Base-by-base conservation (phyloP, 495 filamentous ascomycete genomes). In the Lepidopterella palustris region DNA sequence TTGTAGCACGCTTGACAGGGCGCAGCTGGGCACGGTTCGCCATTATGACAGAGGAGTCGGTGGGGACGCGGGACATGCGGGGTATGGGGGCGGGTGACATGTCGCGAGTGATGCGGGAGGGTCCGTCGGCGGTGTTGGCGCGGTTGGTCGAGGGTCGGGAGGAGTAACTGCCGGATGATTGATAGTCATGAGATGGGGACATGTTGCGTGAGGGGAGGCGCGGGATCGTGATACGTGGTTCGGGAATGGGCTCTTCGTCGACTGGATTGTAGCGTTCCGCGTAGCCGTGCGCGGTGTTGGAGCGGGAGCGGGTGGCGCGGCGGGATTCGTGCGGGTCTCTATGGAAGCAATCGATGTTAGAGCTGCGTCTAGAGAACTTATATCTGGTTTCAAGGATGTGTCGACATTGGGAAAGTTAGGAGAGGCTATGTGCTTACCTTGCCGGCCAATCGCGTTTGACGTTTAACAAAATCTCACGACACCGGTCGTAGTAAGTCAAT, bases 401-500 rank as follows among this genome's bases (percentile, higher is more conserved):
- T n/a, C n/a, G n/a, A n/a, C n/a, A 21, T 35, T 53, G 35, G 8
- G n/a, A n/a, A n/a, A n/a, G n/a, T n/a, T n/a, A n/a, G 18, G 42
- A 11, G 23, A 35, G n/a, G 40, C 24, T 0, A 26, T 35, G 27
- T 50, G 6, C 80, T 71, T 69, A 86, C 84, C 75, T 75, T 58
- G 75, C 78, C 58, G 84, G 84, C 86, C 86, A 89, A 53, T 87
- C 83, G 55, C 80, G 79, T 73, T 82, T 86, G 53, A 89, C 69
- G 49, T 84, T 82, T 58, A 84, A 55, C 39, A 90, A 75, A 25
- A 86, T 78, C 57, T 97, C 92, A 20, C 88, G 82, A 68, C 90
- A 96, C 25, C 86, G 83, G 66, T 97, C 92, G 67, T 97, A 86
- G 71, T 95, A 97, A 53, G 85, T 85, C 57, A 97, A 77, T 72